phyloP scores from a whole-genome alignment of 2,329 filamentous ascomycete genomes.

The Stemphylium vesicarium region DNA sequence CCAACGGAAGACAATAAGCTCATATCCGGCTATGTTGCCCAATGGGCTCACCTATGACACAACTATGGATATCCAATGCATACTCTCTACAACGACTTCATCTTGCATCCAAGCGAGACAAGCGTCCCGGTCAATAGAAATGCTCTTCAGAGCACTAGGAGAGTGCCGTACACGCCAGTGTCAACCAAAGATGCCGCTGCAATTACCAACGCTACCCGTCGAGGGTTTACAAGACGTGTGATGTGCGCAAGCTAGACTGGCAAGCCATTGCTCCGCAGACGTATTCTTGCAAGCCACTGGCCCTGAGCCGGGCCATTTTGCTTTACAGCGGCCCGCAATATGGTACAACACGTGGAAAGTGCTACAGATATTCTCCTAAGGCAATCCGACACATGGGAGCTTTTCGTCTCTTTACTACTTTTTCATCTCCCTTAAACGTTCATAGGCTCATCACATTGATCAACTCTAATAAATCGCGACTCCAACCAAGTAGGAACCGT shows the following conservation, averaged over 20 bases:
- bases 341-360: slow-evolving; percentile 2
- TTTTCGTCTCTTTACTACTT: neutral
- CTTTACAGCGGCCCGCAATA: neutral
- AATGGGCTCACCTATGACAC: neutral
- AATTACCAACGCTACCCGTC: neutral
- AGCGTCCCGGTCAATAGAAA: neutral
- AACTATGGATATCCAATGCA: neutral
- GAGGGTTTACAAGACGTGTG: neutral
- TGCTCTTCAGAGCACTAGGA: neutral
- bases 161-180: neutral
- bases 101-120: slow-evolving; percentile 1
- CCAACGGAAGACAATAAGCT: neutral
- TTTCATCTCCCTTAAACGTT: neutral
- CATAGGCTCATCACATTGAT: neutral
- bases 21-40: neutral
- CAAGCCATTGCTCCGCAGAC: neutral
- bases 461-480: neutral
- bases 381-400: neutral
- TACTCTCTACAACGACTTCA: neutral
- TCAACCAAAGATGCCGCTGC: neutral
- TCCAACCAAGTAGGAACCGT: too few species aligned
- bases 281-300: neutral
- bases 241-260: neutral
- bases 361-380: neutral
- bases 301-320: neutral